A percentile compares a stretch with the other conserved stretches of the same genome.
Conservation (phyloP, 306 rosid genomes). For the Lagenaria siceraria region DNA sequence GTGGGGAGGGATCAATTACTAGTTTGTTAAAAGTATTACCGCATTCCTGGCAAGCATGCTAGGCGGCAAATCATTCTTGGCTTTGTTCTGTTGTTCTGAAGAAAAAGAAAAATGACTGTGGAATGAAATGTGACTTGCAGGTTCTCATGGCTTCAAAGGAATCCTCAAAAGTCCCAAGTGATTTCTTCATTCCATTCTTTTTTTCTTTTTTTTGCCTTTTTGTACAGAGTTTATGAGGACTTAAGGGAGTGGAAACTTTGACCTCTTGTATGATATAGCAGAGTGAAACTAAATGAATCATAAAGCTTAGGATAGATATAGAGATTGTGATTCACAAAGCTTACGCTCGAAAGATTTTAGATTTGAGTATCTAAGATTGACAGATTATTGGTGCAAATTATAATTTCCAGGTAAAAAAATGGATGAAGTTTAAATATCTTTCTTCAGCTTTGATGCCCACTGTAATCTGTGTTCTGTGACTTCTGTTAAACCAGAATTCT, state of each 20-base stretch:
- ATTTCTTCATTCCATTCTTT: not conserved
- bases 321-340: not conserved
- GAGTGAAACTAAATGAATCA: not conserved
- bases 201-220: not conserved
- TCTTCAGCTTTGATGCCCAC: not conserved
- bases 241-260: not conserved
- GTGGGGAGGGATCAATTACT: constrained; percentile 16
- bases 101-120: not conserved
- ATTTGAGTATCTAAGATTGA: not conserved
- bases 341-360: not conserved
- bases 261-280: not conserved
- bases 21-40: constrained; percentile 2
- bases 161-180: not conserved
- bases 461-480: not conserved
- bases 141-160: not conserved
- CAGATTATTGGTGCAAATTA: not conserved
- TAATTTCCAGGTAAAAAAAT: not conserved
- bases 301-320: not conserved
- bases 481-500: too few species aligned
- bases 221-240: constrained; percentile 2
- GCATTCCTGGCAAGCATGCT: constrained; percentile 38
- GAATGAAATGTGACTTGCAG: not conserved
- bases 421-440: not conserved
- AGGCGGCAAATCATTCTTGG: constrained; percentile 99
- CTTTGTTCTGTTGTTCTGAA: constrained; percentile 24